Evolutionary conservation across 805 yeast species (phyloP), one percentile per base, ranked within the genome.

Genomic region (Pichia ethanolica): DNA sequence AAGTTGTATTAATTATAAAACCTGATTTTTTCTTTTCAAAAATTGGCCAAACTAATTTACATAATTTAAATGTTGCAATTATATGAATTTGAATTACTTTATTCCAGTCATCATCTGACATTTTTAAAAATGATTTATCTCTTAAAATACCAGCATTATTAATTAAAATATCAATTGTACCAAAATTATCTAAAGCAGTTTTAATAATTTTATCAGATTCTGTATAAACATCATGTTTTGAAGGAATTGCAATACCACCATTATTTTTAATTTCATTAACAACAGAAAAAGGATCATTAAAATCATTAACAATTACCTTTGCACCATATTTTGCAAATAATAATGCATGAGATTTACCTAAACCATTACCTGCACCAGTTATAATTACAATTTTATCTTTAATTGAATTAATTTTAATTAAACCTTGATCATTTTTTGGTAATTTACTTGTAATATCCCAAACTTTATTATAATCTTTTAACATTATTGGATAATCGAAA

Each of bases 131-230:
- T 5, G 96, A 86, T 63, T 80, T 81, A 74, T 93, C 98, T 61
- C 97, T 77, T 61, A 91, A 73, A 52, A 91, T 88, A 52, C 99
- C 99, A 13, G 99, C 99, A 65, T 91, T 91, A 71, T 91, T 91
- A 53, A 91, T 75, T 56, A 91, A 75, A 7, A 88, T 78, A 68
- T 91, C 96, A 51, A 91, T 83, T 41, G 85, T 76, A 35, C 97
- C 97, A 69, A 79, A 91, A 50, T 74, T 73, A 56, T 78, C 78
- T 48, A 89, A 53, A 14, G 95, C 96, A 39, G 86, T 81, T 66
- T 86, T 75, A 51, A 91, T 79, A 56, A 91, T 86, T 35, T 77
- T 77, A 46, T 79, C 79, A 41, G 96, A 83, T 52, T 89, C 83
- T 1, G 74, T 71, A 52, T 84, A 86, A 48, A 89, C 96, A 65